Evolutionary conservation across 257 asterid genomes (phyloP).

Genomic region (Fraxinus excelsior): DNA sequence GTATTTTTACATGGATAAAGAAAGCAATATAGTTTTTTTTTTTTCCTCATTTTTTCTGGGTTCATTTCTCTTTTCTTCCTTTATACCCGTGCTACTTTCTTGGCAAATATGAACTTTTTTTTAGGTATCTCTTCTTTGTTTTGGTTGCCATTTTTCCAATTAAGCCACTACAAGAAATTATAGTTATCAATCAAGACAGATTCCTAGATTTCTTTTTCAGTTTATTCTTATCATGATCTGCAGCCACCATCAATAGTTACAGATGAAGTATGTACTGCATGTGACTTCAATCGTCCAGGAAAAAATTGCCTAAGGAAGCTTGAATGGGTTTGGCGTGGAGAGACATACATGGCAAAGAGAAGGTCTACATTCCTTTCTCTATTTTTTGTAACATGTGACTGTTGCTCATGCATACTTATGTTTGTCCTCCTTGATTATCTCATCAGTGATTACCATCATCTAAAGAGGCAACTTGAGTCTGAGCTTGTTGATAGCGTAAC

Average conservation of each 20-base stretch:
- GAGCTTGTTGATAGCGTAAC: slow-evolving; percentile 67
- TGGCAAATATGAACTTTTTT: not conserved
- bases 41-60: not conserved
- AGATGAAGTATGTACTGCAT: slow-evolving; percentile 97
- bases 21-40: not conserved
- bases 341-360: slow-evolving; percentile 91
- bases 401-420: slow-evolving; percentile 23
- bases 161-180: slow-evolving; percentile 21
- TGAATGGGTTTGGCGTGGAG: slow-evolving; percentile 99
- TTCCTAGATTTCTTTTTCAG: slow-evolving; percentile 24
- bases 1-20: not conserved
- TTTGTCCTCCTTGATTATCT: slow-evolving; percentile 25
- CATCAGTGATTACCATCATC: slow-evolving; percentile 82
- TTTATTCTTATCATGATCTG: slow-evolving; percentile 37
- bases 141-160: slow-evolving; percentile 16
- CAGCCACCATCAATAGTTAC: slow-evolving; percentile 97
- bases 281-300: slow-evolving; percentile 98
- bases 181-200: slow-evolving; percentile 21
- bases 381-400: slow-evolving; percentile 20
- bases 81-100: not conserved
- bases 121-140: slow-evolving; percentile 15
- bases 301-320: slow-evolving; percentile 95
- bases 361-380: slow-evolving; percentile 53
- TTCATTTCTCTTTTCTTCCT: not conserved
- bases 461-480: slow-evolving; percentile 97